Conservation (phyloP, 139 green algal species). For the Chlorella ohadii region DNA sequence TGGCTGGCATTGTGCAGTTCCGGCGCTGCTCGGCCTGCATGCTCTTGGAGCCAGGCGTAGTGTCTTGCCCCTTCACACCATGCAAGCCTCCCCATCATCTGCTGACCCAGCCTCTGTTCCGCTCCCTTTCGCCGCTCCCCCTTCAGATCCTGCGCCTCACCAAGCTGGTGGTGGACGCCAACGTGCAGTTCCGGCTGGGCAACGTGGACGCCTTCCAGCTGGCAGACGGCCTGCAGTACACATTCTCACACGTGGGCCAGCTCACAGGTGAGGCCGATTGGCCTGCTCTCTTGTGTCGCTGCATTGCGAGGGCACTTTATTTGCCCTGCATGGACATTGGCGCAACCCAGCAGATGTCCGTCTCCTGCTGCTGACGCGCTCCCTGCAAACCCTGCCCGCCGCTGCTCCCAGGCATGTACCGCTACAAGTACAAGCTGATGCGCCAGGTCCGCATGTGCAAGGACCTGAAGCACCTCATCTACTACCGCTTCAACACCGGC, state of each 20-base stretch:
- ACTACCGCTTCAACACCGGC: constrained; percentile 99
- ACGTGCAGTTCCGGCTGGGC: constrained; percentile 96
- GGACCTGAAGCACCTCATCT: constrained; percentile 99
- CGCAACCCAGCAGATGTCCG: too few species aligned
- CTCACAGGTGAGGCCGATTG: constrained; percentile 86
- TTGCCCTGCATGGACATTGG: too few species aligned
- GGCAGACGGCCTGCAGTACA: constrained; percentile 99
- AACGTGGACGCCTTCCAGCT: constrained; percentile 99
- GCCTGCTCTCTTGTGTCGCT: too few species aligned
- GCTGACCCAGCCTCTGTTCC: not conserved
- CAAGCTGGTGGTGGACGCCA: constrained; percentile 98
- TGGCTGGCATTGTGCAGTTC: too few species aligned
- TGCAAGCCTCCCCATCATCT: not conserved
- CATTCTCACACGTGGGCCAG: constrained; percentile 98
- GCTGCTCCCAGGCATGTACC: constrained; percentile 80
- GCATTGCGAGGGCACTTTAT: too few species aligned
- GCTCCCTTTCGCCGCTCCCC: not conserved
- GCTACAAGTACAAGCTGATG: constrained; percentile 99
- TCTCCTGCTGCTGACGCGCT: too few species aligned
- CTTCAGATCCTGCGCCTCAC: constrained; percentile 95
- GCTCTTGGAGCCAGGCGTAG: not conserved
- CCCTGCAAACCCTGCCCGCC: not conserved
- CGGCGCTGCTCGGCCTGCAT: not conserved
- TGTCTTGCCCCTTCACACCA: not conserved
- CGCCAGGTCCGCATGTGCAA: constrained; percentile 99